Conservation (phyloP, 2,329 filamentous ascomycete species). For the Fusarium secorum region DNA sequence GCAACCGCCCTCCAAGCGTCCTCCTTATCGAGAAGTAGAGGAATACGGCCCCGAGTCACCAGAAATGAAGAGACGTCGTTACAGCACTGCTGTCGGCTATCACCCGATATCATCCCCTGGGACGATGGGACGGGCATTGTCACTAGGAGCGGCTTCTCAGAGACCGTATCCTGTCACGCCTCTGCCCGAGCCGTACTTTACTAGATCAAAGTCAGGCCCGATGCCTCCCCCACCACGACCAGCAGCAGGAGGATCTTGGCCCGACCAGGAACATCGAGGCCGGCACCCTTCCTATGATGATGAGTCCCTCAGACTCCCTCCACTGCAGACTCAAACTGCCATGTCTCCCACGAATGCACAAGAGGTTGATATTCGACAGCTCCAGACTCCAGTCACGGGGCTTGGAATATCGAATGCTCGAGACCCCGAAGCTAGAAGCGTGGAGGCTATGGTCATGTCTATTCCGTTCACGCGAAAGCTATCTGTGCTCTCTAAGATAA, state of each 20-base stretch:
- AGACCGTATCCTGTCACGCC: conserved; percentile 39
- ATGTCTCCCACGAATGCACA: conserved; percentile 42
- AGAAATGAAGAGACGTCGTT: conserved; percentile 70
- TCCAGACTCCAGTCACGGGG: conserved; percentile 41
- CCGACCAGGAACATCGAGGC: conserved; percentile 43
- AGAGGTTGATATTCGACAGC: conserved; percentile 40
- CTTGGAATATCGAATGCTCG: conserved; percentile 36
- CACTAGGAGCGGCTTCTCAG: conserved; percentile 33
- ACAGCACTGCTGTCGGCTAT: conserved; percentile 54
- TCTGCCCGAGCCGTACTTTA: conserved; percentile 45
- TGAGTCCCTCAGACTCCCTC: conserved; percentile 62
- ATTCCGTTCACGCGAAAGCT: conserved; percentile 81
- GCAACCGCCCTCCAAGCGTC: conserved; percentile 35
- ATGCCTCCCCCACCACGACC: conserved; percentile 66
- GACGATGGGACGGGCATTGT: conserved; percentile 26
- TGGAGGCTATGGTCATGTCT: conserved; percentile 77
- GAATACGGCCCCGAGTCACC: conserved; percentile 53
- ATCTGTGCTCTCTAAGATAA: conserved; percentile 77
- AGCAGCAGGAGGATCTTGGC: conserved; percentile 41
- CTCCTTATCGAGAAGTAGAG: conserved; percentile 42
- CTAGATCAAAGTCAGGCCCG: conserved; percentile 48
- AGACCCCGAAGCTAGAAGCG: conserved; percentile 52
- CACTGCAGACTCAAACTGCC: conserved; percentile 57
- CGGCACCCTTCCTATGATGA: conserved; percentile 59
- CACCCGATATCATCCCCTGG: conserved; percentile 36